Base-by-base conservation (phyloP, 257 asterid species). In the Solanum corneliomulleri region DNA sequence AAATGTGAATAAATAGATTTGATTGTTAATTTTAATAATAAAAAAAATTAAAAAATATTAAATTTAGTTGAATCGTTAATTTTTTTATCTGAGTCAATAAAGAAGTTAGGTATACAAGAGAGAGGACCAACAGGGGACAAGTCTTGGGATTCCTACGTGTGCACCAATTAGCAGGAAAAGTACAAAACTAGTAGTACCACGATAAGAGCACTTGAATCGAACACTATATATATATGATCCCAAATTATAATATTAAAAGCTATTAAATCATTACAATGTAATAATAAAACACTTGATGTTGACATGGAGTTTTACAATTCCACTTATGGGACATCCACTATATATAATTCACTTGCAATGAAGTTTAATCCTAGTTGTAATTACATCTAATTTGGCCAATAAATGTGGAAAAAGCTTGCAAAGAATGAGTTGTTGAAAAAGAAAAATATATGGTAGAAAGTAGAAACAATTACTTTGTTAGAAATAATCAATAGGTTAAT, bases 71-170 rank as follows among this genome's bases (percentile, higher is more conserved):
- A 49, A 52, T 52, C 18, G 1, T 1, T 16, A 2, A 52, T 52
- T 52, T 52, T 27, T 52, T 0, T 9, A 1, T 1, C 62, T 9
- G 0, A 16, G 10, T 21, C 1, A n/a, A 35, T 75, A 52, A n/a
- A 86, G 86, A 89, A 89, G 56, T 91, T 93, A 92, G 92, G 92
- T 89, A 90, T 42, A 11, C 35, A 33, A 8, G 18, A 45, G 41
- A 16, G 3, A 74, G 78, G 85, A 27, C 77, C 78, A 88, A 29
- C 82, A 68, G 44, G 66, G 82, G 23, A 2, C 45, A 77, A 11
- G 45, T 71, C 64, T 49, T 87, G 91, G 90, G 90, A 89, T 87
- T 92, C 93, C 89, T 66, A 88, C 94, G 96, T 93, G 94, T 93
- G 94, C 91, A 75, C 94, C 96, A 89, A 86, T 58, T 85, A 10